phyloP scores from a whole-genome alignment of 345 rosid genomes.

The Euclidium syriacum region DNA sequence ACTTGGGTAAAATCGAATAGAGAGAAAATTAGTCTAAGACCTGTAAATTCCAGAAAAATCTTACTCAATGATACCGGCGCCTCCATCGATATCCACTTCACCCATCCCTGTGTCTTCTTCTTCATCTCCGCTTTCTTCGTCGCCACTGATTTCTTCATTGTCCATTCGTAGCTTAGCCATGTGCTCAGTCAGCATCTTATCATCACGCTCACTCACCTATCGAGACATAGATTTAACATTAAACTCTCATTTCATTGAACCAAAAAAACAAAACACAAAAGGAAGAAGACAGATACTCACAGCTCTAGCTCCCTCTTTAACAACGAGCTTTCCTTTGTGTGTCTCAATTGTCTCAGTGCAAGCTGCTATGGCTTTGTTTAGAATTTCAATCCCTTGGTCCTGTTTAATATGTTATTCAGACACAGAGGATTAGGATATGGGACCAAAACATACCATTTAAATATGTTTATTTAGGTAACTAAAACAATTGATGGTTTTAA shows the following conservation, averaged over 20 bases:
- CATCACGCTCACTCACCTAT: slow-evolving; percentile 98
- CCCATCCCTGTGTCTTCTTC: slow-evolving; percentile 98
- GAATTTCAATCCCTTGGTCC: slow-evolving; percentile 93
- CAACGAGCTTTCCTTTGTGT: slow-evolving; percentile 83
- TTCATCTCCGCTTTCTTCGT: slow-evolving; percentile 85
- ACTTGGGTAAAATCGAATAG: neutral
- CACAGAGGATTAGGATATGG: neutral
- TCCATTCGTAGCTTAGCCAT: slow-evolving; percentile 78
- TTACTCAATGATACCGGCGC: slow-evolving; percentile 59
- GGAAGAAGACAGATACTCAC: slow-evolving; percentile 42
- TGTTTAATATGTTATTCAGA: slow-evolving; percentile 22
- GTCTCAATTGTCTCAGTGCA: slow-evolving; percentile 74
- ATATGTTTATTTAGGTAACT: neutral
- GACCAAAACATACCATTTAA: neutral
- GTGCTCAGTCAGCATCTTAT: slow-evolving; percentile 88
- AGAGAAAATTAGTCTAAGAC: slow-evolving; percentile 6
- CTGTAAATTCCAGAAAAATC: neutral
- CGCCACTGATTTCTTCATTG: slow-evolving; percentile 91
- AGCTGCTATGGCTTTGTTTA: slow-evolving; percentile 67
- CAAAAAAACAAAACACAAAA: neutral
- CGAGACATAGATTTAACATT: neutral
- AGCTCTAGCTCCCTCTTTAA: slow-evolving; percentile 91
- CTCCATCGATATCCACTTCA: slow-evolving; percentile 64
- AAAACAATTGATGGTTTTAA: neutral
- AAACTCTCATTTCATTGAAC: neutral